Evolutionary conservation across 1,139 yeast genomes (phyloP), one percentile per base, ranked within the genome.

Genomic region (Sugiyamaella xylanicola): DNA sequence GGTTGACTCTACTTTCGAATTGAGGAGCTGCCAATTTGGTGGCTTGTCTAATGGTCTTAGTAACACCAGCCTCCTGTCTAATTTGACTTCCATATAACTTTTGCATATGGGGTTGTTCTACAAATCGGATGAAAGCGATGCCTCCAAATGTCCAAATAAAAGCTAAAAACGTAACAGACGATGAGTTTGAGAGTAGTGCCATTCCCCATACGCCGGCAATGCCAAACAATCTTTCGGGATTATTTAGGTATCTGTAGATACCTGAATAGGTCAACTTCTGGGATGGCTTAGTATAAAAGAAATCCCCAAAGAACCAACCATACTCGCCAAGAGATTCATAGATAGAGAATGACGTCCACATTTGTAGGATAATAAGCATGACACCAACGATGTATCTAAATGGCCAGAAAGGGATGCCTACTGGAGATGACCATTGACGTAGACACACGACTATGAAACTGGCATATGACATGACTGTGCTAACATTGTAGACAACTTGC

Each of bases 291-390:
- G 88, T 85, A 62, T 87, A 77, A 70, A 88, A 88, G 72, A 88
- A 88, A 69, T 88, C 96, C 57, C 96, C 96, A 68, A 86, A 88
- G 66, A 87, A 88, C 95, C 95, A 88, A 15, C 96, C 95, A 70
- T 86, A 87, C 61, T 86, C 87, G 2, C 95, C 95, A 62, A 88
- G 83, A 61, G 89, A 85, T 55, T 83, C 83, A 62, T 85, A 79
- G 43, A 88, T 87, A 16, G 91, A 87, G 37, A 77, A 68, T 63
- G 87, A 84, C 41, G 91, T 86, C 88, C 92, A 84, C 25, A 80
- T 68, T 66, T 88, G 96, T 44, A 90, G 75, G 9, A 79, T 66
- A 19, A 86, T 75, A 48, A 87, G 73, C 61, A 80, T 71, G 0
- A 68, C 58, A 2, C 91, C 90, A 35, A 84, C 61, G 59, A 86